These are phyloP conservation scores for Lentinula edodes DNA, from an alignment of 768 basidiomycete genomes.

Conservation along the genomic window DNA sequence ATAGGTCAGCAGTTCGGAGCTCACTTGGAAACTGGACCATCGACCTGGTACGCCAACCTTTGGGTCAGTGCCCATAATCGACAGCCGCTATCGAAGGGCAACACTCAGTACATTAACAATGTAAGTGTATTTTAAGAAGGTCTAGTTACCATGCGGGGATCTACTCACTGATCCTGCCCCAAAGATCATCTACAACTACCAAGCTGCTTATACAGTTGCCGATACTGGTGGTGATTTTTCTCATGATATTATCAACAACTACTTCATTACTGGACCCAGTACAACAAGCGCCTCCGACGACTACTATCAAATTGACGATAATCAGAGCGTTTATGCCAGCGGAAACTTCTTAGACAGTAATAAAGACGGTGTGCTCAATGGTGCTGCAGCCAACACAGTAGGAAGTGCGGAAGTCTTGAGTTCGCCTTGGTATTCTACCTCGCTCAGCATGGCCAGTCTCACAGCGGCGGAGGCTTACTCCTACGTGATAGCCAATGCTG, in stretches of 20 bases:
- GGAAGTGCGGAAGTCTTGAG: constrained; percentile 13
- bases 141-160: neutral
- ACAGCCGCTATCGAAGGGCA: constrained; percentile 17
- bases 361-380: constrained; percentile 16
- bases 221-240: constrained; percentile 15
- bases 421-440: constrained; percentile 13
- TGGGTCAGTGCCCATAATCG: constrained; percentile 19
- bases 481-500: constrained; percentile 13
- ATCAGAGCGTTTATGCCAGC: constrained; percentile 15
- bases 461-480: constrained; percentile 14
- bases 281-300: constrained; percentile 16
- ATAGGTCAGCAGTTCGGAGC: constrained; percentile 19
- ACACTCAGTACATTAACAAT: constrained; percentile 18
- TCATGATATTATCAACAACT: constrained; percentile 18
- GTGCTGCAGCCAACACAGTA: constrained; percentile 15
- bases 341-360: constrained; percentile 18
- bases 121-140: constrained; percentile 2
- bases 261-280: constrained; percentile 18
- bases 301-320: constrained; percentile 18
- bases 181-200: constrained; percentile 17
- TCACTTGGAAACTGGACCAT: constrained; percentile 18
- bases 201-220: constrained; percentile 17
- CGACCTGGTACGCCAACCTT: constrained; percentile 18
- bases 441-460: constrained; percentile 13
- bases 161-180: neutral